phyloP scores from a whole-genome alignment of 2,329 filamentous ascomycete genomes.

The Fusarium lateritium region DNA sequence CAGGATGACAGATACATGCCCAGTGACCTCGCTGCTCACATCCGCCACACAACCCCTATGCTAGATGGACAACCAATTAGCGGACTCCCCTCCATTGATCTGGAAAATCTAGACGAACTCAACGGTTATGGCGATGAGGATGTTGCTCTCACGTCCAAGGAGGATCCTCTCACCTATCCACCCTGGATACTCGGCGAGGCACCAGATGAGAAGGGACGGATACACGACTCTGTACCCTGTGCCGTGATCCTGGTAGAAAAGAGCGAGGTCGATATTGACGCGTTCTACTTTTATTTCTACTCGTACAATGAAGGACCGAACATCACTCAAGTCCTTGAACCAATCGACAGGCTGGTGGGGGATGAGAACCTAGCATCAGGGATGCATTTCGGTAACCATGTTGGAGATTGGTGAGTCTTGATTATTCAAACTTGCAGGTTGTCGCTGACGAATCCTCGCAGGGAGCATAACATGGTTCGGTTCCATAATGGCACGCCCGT shows the following conservation, averaged over 20 bases:
- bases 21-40: conserved; percentile 50
- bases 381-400: conserved; percentile 51
- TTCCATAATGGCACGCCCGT: conserved; percentile 48
- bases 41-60: conserved; percentile 50
- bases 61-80: conserved; percentile 36
- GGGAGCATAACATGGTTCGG: conserved; percentile 50
- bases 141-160: conserved; percentile 47
- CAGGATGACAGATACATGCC: conserved; percentile 52
- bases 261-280: conserved; percentile 47
- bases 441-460: conserved; percentile 1
- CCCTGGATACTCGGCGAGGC: conserved; percentile 50
- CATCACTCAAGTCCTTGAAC: conserved; percentile 52
- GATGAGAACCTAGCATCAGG: conserved; percentile 31
- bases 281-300: conserved; percentile 56
- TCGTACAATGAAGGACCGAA: conserved; percentile 53
- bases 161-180: conserved; percentile 49
- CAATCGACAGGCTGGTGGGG: conserved; percentile 43
- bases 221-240: conserved; percentile 49
- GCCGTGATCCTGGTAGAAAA: conserved; percentile 53
- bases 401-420: conserved; percentile 49
- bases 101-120: conserved; percentile 51
- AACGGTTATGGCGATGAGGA: conserved; percentile 37
- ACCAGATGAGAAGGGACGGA: conserved; percentile 40
- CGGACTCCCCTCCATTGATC: conserved; percentile 40
- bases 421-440: rapidly evolving